A percentile compares a stretch with the other conserved stretches of the same genome.
Evolutionary conservation across 164 flowering plant species (phyloP).

Genomic region (Magnolia officinalis): DNA sequence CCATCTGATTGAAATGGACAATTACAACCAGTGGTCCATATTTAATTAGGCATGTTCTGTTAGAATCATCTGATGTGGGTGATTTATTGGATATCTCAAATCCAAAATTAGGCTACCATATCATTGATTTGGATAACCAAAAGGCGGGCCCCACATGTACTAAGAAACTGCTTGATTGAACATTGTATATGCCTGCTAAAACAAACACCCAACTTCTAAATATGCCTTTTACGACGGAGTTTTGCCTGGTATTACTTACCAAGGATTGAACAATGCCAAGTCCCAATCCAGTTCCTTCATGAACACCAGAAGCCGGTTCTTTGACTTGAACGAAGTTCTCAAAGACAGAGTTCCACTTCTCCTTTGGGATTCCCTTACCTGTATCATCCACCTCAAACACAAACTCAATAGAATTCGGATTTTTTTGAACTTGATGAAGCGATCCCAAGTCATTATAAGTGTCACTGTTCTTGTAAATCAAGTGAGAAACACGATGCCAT

Average conservation of each 20-base stretch:
- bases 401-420: constrained; percentile 46
- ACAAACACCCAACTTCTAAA: neutral
- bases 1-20: no score
- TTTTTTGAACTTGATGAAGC: constrained; percentile 12
- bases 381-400: constrained; percentile 78
- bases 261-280: constrained; percentile 85
- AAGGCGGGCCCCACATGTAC: no score
- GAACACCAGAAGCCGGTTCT: constrained; percentile 40
- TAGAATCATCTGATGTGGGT: no score
- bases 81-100: no score
- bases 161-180: no score
- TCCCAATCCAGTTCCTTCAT: constrained; percentile 83
- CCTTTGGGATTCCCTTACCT: constrained; percentile 84
- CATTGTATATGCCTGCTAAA: no score
- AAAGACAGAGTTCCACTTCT: constrained; percentile 59
- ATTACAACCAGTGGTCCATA: no score
- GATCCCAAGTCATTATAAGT: constrained; percentile 13
- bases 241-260: constrained; percentile 33
- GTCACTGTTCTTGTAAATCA: constrained; percentile 12
- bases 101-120: no score
- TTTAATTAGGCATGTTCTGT: no score
- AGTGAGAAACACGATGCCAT: constrained; percentile 9
- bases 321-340: constrained; percentile 87
- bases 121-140: no score
- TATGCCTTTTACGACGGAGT: neutral